These are phyloP conservation scores for Infundibulicybe gibba DNA, from an alignment of 768 basidiomycete genomes.

Conservation along the genomic window DNA sequence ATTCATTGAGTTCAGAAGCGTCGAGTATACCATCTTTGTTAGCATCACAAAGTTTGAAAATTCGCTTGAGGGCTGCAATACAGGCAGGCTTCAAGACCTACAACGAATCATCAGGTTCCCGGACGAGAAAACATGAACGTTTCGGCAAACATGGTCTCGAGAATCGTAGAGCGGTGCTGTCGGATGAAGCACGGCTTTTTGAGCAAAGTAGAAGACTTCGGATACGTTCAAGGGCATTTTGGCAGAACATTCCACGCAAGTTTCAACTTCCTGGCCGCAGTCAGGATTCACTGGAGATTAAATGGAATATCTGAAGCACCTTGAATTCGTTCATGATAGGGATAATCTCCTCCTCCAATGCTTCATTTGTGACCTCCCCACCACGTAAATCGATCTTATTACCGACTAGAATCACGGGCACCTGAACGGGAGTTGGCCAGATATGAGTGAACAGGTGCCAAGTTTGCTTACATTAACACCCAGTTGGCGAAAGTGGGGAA, in stretches of 20 bases:
- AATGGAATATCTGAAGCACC: slow-evolving; percentile 34
- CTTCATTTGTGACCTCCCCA: slow-evolving; percentile 91
- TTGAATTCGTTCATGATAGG: slow-evolving; percentile 99
- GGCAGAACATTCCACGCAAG: slow-evolving; percentile 97
- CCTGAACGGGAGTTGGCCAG: slow-evolving; percentile 38
- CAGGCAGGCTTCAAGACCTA: slow-evolving; percentile 93
- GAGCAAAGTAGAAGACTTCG: slow-evolving; percentile 97
- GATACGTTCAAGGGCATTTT: slow-evolving; percentile 88
- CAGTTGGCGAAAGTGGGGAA: slow-evolving; percentile 90
- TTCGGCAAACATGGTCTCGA: slow-evolving; percentile 69
- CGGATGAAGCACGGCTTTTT: slow-evolving; percentile 95
- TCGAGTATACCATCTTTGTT: slow-evolving; percentile 95
- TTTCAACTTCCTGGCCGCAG: slow-evolving; percentile 86
- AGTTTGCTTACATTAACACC: slow-evolving; percentile 80
- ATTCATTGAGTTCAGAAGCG: slow-evolving; percentile 90
- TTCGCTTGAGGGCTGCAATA: slow-evolving; percentile 79
- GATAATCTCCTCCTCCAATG: slow-evolving; percentile 89
- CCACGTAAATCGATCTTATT: slow-evolving; percentile 98
- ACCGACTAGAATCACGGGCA: slow-evolving; percentile 95
- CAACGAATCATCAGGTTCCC: background rate
- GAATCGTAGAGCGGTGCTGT: slow-evolving; percentile 97
- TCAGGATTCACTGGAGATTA: slow-evolving; percentile 7
- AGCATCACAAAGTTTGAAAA: slow-evolving; percentile 94
- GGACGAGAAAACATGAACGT: slow-evolving; percentile 8
- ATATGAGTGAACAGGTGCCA: background rate